Base-by-base conservation (phyloP, 2,329 filamentous ascomycete species). In the Fusarium foetens region DNA sequence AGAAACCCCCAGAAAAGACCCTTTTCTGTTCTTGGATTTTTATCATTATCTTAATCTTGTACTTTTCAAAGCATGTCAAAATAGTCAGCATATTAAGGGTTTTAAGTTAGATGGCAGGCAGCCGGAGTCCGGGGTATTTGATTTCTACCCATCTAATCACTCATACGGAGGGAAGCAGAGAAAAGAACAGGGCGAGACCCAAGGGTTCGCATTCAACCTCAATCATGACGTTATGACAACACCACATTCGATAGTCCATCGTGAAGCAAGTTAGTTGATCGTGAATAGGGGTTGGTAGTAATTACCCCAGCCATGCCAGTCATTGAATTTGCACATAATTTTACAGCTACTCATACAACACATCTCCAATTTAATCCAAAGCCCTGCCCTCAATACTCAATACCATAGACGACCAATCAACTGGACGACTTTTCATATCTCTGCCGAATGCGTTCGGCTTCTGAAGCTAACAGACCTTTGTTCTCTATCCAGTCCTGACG, bases 211-310 rank as follows among this genome's bases (percentile, higher is more conserved):
- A 45, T 51, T 66, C 69, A 58, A 68, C 66, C 68, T 66, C 59
- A 71, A 76, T 70, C 63, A 75, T 72, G 74, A 73, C 55, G 51
- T 72, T 75, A 74, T 61, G 70, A 70, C 41, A 57, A 70, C 48
- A 57, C n/a, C 31, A 59, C 17, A 14, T 35, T 38, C 14, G 57
- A 36, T 33, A 21, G 27, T 42, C 27, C 14, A 19, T 23, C 41
- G 36, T 31, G 41, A 59, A 53, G 33, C 48, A 25, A 43, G 19
- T 14, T 14, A 35, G 23, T 52, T 36, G 10, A 14, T 38, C 11
- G 36, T 53, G 31, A 68, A 43, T 21, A 27, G 17, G 12, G 39
- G 19, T 23, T 51, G 45, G 21, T 21, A n/a, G 16, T 53, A 33
- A n/a, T 11, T 17, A 33, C n/a, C 39, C 25, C 23, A 57, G 14